Percentiles rank a stretch among this genome's conserved stretches.
phyloP scores from a whole-genome alignment of 805 yeast genomes.

The Wickerhamomyces xylosicus region DNA sequence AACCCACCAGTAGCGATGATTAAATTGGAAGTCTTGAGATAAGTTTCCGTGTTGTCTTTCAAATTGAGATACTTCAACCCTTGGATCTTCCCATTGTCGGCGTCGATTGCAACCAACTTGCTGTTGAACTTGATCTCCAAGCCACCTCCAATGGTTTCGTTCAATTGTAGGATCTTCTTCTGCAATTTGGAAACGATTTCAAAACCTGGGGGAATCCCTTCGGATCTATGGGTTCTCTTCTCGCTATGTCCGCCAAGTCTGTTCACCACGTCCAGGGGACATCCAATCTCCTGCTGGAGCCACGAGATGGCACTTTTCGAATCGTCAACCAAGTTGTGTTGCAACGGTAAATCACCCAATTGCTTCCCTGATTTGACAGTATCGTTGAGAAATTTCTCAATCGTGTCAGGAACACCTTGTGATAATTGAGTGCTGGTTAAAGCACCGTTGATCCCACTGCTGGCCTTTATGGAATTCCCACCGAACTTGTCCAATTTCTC shows the following conservation, averaged over 20 bases:
- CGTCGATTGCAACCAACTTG: conserved; percentile 25
- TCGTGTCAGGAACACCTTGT: conserved; percentile 41
- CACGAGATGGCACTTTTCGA: conserved; percentile 64
- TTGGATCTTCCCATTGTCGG: conserved; percentile 21
- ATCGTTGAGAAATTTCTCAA: conserved; percentile 51
- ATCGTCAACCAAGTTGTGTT: conserved; percentile 47
- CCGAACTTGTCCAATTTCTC: conserved; percentile 42
- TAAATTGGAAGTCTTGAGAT: conserved; percentile 23
- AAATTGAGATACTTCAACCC: conserved; percentile 32
- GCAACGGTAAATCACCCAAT: conserved; percentile 47
- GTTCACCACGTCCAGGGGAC: conserved; percentile 60
- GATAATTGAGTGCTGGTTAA: conserved; percentile 48
- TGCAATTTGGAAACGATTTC: conserved; percentile 40
- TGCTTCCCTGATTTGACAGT: conserved; percentile 57
- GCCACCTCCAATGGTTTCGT: conserved; percentile 4
- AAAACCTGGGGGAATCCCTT: conserved; percentile 48
- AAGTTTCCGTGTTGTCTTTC: conserved; percentile 14
- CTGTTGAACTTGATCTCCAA: conserved; percentile 29
- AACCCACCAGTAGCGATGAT: conserved; percentile 54
- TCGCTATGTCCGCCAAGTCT: conserved; percentile 76
- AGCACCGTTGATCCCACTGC: conserved; percentile 65
- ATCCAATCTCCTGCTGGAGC: conserved; percentile 52
- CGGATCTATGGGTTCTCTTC: conserved; percentile 75
- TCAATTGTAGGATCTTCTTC: conserved; percentile 24
- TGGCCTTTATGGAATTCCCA: conserved; percentile 52